Conservation (phyloP, 371 early-diverging fungal genomes). For the Smittium culicis region DNA sequence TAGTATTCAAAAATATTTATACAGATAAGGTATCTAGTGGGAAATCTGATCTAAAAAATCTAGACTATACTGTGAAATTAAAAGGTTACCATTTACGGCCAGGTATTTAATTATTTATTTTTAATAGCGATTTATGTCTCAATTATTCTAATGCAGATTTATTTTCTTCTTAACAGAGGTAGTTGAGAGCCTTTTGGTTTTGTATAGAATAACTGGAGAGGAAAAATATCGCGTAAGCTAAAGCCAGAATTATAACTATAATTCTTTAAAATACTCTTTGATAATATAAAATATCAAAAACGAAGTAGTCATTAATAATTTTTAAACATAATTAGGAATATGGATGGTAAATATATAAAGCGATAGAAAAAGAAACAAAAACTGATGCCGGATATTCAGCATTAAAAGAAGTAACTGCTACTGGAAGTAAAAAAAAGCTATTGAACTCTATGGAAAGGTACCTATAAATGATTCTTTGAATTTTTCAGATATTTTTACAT, state of each 20-base stretch:
- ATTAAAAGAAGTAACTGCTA: constrained; percentile 49
- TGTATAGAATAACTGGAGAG: constrained; percentile 74
- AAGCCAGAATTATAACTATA: no score
- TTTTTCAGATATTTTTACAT: not conserved
- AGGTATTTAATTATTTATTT: not conserved
- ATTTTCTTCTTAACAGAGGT: constrained; percentile 40
- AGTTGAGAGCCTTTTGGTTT: constrained; percentile 67
- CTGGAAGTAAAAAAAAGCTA: constrained; percentile 41
- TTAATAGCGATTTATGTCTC: not conserved
- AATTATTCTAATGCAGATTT: not conserved
- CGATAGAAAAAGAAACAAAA: constrained; percentile 64
- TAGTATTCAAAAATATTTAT: constrained; percentile 21
- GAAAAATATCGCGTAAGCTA: constrained; percentile 30
- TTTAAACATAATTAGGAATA: constrained; percentile 47
- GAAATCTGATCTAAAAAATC: not conserved
- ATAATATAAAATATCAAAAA: no score
- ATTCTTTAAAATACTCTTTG: no score
- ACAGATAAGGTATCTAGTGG: not conserved
- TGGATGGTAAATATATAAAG: constrained; percentile 78
- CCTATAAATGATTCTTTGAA: not conserved
- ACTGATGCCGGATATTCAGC: constrained; percentile 61
- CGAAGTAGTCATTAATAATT: no score
- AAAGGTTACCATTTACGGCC: not conserved
- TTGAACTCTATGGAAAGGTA: constrained; percentile 42
- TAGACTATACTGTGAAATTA: not conserved